Conservation (phyloP, 2,329 filamentous ascomycete genomes). For the Aspergillus sp. region DNA sequence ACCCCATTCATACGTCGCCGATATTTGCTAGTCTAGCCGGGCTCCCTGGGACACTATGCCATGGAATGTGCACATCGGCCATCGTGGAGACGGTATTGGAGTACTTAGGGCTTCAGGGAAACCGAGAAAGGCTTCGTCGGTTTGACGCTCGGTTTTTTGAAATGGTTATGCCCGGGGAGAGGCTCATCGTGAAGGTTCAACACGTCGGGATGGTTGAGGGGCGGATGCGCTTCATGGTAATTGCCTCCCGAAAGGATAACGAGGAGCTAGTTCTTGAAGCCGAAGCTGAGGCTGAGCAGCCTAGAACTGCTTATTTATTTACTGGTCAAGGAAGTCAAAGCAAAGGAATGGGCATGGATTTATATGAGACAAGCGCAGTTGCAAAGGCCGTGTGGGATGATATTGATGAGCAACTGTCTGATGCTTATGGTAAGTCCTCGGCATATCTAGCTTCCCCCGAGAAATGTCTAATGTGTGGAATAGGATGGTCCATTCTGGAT, state of each 20-base stretch:
- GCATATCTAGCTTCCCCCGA: conserved; percentile 38
- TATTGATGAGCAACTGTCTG: conserved; percentile 95
- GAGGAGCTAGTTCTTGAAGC: conserved; percentile 90
- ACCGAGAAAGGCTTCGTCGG: conserved; percentile 87
- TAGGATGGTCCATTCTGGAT: conserved; percentile 81
- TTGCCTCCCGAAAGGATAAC: conserved; percentile 85
- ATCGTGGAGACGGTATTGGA: conserved; percentile 89
- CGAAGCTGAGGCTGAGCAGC: conserved; percentile 94
- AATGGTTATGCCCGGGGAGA: conserved; percentile 94
- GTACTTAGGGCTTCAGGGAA: conserved; percentile 88
- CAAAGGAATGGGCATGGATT: conserved; percentile 98
- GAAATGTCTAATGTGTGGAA: neutral
- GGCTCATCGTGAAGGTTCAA: conserved; percentile 85
- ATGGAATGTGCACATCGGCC: conserved; percentile 97
- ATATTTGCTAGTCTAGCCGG: conserved; percentile 95
- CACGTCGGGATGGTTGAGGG: conserved; percentile 94
- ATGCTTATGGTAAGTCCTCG: conserved; percentile 67
- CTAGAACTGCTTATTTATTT: conserved; percentile 91
- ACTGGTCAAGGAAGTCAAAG: conserved; percentile 96
- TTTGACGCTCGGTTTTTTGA: conserved; percentile 90
- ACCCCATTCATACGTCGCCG: conserved; percentile 93
- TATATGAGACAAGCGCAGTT: conserved; percentile 85
- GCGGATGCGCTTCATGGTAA: conserved; percentile 96
- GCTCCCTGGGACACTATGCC: conserved; percentile 90
- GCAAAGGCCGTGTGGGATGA: conserved; percentile 95